Evolutionary conservation across 2,329 filamentous ascomycete species (phyloP), one percentile per base, ranked within the genome.

Genomic region (Incumbomyces delicatus): DNA sequence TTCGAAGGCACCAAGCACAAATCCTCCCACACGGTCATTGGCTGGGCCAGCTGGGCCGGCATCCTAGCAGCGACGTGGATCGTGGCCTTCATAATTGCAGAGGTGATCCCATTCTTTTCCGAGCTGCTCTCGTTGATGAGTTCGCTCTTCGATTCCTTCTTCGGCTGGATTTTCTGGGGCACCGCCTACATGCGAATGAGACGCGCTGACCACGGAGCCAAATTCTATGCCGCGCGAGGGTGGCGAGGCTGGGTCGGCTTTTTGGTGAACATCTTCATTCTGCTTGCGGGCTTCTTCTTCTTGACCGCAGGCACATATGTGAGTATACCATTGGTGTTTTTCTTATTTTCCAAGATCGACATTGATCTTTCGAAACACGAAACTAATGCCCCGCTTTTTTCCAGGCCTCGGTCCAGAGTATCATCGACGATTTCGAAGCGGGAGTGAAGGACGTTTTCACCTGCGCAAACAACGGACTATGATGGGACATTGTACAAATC

Each of bases 41-140:
- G 89, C 12, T 95, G 89, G 89, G 70, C 68, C 0, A 70, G 78
- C 0, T 95, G 89, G 89, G 75, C 76, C 3, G 78, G 64, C 1
- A 94, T 95, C 51, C 70, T 95, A 29, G 64, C 61, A 1, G 53
- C 51, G 1, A 85, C 83, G 3, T 95, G 89, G 89, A 66, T 90
- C n/a, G 56, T 83, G n/a, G 88, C 87, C 6, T 95, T 94, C 64
- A 79, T 95, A 61, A 90, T 95, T 57, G 85, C 89, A 1, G 85
- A 95, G 63, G 82, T 94, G 38, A 95, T 95, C 59, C 88, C 88
- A 0, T 95, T 95, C 74, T 95, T 95, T 69, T 83, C 81, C 7
- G 87, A 87, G 50, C 70, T 76, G 53, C 65, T 76, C 13, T 68
- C 69, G 3, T 66, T 74, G 43, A 73, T 73, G 70, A 73, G 70